Evolutionary conservation across 2,329 filamentous ascomycete genomes (phyloP), one percentile per base, ranked within the genome.

Genomic region (Xylariaceae sp.): DNA sequence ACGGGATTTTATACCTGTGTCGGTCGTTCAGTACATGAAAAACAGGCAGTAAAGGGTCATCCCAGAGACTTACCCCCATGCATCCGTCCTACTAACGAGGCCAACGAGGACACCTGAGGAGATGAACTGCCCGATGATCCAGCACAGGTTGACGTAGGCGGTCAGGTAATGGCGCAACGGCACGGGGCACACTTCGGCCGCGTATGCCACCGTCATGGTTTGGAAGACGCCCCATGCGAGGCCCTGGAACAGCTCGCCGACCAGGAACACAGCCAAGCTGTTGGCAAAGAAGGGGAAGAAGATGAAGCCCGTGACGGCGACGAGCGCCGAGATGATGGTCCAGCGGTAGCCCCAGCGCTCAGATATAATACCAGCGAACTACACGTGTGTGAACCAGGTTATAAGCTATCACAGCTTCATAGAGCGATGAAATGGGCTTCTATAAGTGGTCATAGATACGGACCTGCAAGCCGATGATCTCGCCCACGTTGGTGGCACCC

Each of bases 391-490:
- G n/a, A n/a, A n/a, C n/a, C n/a, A n/a, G n/a, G n/a, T n/a, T n/a
- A n/a, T n/a, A n/a, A n/a, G n/a, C n/a, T n/a, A n/a, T n/a, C n/a
- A n/a, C n/a, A n/a, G n/a, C n/a, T n/a, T n/a, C n/a, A 31, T 17
- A 16, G 15, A n/a, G 8, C 13, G 13, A 9, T 2, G n/a, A 17
- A 11, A 30, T 12, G 17, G 12, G 26, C n/a, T 28, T 9, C 8
- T 13, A 5, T 3, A 9, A 5, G 9, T 13, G 13, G 15, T 15
- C n/a, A n/a, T n/a, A n/a, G n/a, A n/a, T 15, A 29, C 35, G 24
- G 64, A 59, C 31, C 43, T 58, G 55, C n/a, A 70, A 55, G 0
- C 70, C 70, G 3, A 71, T 43, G n/a, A 74, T 68, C 33, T 66
- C 62, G 5, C 70, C 70, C 2, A 67, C 63, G 14, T 63, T 57